phyloP scores from a whole-genome alignment of 169 alveolate genomes.

The Perkinsus marinus region DNA sequence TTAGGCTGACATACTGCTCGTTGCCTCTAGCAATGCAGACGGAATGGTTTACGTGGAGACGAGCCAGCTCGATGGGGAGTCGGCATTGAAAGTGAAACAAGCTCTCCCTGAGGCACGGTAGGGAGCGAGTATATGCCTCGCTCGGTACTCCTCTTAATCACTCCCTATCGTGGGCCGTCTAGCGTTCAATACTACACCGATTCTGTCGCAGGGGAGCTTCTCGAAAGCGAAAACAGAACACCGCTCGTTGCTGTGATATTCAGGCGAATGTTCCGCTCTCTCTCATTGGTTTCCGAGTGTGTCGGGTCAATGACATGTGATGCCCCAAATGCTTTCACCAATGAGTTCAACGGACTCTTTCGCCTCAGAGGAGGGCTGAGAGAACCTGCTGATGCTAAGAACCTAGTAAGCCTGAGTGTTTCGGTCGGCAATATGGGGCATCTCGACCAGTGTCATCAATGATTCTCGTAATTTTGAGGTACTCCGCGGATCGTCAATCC shows the following conservation, averaged over 20 bases:
- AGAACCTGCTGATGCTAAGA: conserved; percentile 11
- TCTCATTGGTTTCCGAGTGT: background rate
- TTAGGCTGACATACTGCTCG: conserved; percentile 50
- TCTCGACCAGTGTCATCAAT: background rate
- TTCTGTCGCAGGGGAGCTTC: no score
- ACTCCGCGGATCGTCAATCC: conserved; percentile 52
- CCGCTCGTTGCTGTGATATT: background rate
- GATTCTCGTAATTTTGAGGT: background rate
- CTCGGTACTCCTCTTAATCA: no score
- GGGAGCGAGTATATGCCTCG: no score
- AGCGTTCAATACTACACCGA: no score
- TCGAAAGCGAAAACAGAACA: no score
- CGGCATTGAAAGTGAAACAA: conserved; percentile 31
- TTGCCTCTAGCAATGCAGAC: conserved; percentile 22
- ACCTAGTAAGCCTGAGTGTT: conserved; percentile 10
- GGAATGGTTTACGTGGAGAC: conserved; percentile 52
- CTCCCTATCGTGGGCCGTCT: no score
- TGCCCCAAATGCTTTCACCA: background rate
- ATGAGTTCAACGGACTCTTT: conserved; percentile 13
- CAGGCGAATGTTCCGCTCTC: background rate
- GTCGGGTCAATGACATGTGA: background rate
- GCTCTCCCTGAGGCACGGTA: conserved; percentile 15
- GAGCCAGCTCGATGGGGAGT: conserved; percentile 55
- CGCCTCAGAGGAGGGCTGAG: conserved; percentile 16
- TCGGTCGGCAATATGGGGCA: no score